Base-by-base conservation (phyloP, 2,329 filamentous ascomycete species). In the Drechslerella dactyloides region DNA sequence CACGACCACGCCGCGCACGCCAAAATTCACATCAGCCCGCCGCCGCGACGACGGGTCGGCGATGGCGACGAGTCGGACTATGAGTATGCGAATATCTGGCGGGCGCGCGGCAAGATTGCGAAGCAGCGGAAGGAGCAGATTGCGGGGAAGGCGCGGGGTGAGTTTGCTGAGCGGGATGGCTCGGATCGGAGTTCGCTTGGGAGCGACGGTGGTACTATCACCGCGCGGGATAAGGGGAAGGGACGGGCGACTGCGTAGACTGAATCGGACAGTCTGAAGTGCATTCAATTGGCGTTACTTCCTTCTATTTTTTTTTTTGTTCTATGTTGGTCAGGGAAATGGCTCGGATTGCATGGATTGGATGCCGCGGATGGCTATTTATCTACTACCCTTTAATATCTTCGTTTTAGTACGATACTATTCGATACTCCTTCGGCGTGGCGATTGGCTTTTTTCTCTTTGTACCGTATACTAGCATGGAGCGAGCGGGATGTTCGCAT, bases 51-150 rank as follows among this genome's bases (percentile, higher is more conserved):
- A 30, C 4, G 15, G 15, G 37, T 42, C 2, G 58, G 33, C 1
- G 37, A 53, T 1, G 58, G 33, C 1, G 66, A 70, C 15, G 59
- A 53, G 21, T 70, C 66, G 13, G 66, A 70, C 35, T 48, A 64
- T 7, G 66, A 70, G 17, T 60, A 70, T 21, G 66, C 66, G 13
- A 46, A 70, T 21, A 64, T 70, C 21, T 70, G 66, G 66, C 59
- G 50, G 24, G 66, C 66, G 11, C 58, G 59, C 48, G 56, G 66
- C 15, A 59, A 56, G 21, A 46, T 64, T 30, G 46, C 63, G n/a
- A 70, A 70, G 4, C 40, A 55, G 35, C 61, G 59, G 27, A 70
- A 70, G 19, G 66, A 70, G 50, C 66, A 70, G 17, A 64, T 70
- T 13, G 53, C 66, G 13, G 66, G 66, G 8, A 64, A 46, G 50